A percentile compares a stretch with the other conserved stretches of the same genome.
phyloP scores from a whole-genome alignment of 2,329 filamentous ascomycete genomes.

The Fusarium duplospermum region DNA sequence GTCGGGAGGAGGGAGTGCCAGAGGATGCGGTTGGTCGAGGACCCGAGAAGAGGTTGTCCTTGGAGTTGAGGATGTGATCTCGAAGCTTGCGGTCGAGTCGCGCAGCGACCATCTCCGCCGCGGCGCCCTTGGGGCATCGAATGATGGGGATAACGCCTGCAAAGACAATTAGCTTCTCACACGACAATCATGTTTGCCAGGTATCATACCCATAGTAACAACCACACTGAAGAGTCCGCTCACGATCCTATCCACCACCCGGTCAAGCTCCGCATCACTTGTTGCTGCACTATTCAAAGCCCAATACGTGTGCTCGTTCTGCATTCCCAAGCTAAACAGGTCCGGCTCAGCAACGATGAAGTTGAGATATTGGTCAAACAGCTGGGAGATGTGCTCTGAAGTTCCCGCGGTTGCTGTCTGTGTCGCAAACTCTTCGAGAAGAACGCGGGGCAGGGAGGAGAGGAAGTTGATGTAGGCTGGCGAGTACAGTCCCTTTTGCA shows the following conservation, averaged over 20 bases:
- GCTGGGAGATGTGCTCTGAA: conserved; percentile 88
- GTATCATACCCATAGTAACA: conserved; percentile 87
- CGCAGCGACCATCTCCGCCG: conserved; percentile 92
- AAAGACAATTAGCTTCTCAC: conserved; percentile 12
- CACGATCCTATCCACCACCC: conserved; percentile 89
- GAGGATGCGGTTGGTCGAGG: conserved; percentile 66
- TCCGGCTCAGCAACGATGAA: conserved; percentile 97
- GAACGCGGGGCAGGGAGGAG: conserved; percentile 87
- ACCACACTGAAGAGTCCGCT: conserved; percentile 97
- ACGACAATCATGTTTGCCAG: too few species aligned
- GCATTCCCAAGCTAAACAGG: conserved; percentile 92
- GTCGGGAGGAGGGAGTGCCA: conserved; percentile 78
- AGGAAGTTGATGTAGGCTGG: conserved; percentile 98
- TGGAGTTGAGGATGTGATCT: conserved; percentile 96
- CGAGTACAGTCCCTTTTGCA: conserved; percentile 88
- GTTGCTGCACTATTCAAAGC: conserved; percentile 95
- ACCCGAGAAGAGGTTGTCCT: conserved; percentile 92
- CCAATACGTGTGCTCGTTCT: conserved; percentile 91
- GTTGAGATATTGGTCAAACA: conserved; percentile 97
- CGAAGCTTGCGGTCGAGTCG: conserved; percentile 95
- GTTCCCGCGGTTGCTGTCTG: conserved; percentile 87
- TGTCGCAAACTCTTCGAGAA: conserved; percentile 94
- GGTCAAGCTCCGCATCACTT: conserved; percentile 88
- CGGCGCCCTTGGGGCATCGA: conserved; percentile 89
- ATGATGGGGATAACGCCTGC: conserved; percentile 93